These are phyloP conservation scores for Tetrapisispora arboricola DNA, from an alignment of 805 yeast genomes.

Conservation along the genomic window DNA sequence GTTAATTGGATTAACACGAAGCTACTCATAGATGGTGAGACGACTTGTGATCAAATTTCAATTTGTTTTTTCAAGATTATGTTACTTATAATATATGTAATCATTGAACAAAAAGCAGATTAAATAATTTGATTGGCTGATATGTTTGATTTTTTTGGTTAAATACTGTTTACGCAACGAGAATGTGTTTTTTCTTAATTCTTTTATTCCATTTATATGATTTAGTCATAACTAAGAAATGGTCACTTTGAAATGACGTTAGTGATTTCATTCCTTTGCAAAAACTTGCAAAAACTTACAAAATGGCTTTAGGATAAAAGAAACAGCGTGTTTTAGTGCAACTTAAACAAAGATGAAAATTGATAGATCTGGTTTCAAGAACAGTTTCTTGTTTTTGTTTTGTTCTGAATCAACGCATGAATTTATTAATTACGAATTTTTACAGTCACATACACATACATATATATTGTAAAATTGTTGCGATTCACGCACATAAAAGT, in stretches of 20 bases:
- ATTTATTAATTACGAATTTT: neutral
- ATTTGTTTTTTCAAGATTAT: neutral
- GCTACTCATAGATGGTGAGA: conserved; percentile 28
- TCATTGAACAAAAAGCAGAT: neutral
- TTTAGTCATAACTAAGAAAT: too few species aligned
- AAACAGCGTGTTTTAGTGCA: too few species aligned
- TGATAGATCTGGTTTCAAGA: too few species aligned
- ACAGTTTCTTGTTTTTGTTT: too few species aligned
- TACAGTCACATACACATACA: neutral
- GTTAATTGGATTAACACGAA: neutral
- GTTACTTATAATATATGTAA: too few species aligned
- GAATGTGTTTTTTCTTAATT: neutral
- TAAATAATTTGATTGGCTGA: conserved; percentile 18
- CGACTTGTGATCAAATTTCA: conserved; percentile 19
- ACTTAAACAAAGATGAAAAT: too few species aligned
- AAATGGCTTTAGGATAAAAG: too few species aligned
- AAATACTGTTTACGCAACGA: conserved; percentile 1
- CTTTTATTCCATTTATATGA: neutral
- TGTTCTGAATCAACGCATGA: too few species aligned
- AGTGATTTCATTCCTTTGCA: too few species aligned
- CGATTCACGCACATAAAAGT: neutral
- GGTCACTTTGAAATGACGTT: too few species aligned
- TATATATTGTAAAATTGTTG: neutral
- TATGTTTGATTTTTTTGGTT: conserved; percentile 28
- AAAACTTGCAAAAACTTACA: too few species aligned